Base-by-base conservation (phyloP, 169 alveolate species). In the Cryptosporidium baileyi region DNA sequence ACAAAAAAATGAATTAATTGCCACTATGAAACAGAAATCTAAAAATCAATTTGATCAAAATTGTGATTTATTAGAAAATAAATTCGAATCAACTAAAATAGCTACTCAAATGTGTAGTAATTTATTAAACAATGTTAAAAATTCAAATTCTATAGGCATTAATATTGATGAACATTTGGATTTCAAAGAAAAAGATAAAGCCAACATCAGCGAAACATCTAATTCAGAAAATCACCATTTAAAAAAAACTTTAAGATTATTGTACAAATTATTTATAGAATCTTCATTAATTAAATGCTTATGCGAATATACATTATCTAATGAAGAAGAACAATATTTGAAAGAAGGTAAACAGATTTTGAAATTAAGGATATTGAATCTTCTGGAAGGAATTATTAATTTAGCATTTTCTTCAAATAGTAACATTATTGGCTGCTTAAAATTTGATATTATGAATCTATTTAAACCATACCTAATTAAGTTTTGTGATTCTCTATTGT, bases 401-500 rank as follows among this genome's bases (percentile, higher is more conserved):
- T 40, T 67, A n/a, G 43, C 82, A 1, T 67, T 67, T 38, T 67
- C 82, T 1, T 4, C 1, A 1, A 52, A 26, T 19, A 45, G 60
- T 32, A 67, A 67, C 30, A 17, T 49, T 24, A 30, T 67, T 5
- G 62, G 57, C 15, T 67, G 52, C 30, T 34, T 67, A n/a, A 45
- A 22, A 19, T 26, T 15, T 3, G 38, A 67, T 19, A 67, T 67
- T 7, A 9, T 67, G 2, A 26, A 49, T 8, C 3, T 9, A 30
- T 44, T 49, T 5, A 67, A 52, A n/a, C 65, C 62, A 32, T 49
- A 49, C 17, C 32, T 67, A 34, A 47, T 17, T 49, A 28, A 34
- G 63, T 67, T 67, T 67, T 67, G 82, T 32, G 63, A 52, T 26
- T 67, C 49, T 5, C n/a, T 67, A 2, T n/a, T 67, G 9, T 24